phyloP scores from a whole-genome alignment of 2,329 filamentous ascomycete genomes.

The Colletotrichum cuscutae region DNA sequence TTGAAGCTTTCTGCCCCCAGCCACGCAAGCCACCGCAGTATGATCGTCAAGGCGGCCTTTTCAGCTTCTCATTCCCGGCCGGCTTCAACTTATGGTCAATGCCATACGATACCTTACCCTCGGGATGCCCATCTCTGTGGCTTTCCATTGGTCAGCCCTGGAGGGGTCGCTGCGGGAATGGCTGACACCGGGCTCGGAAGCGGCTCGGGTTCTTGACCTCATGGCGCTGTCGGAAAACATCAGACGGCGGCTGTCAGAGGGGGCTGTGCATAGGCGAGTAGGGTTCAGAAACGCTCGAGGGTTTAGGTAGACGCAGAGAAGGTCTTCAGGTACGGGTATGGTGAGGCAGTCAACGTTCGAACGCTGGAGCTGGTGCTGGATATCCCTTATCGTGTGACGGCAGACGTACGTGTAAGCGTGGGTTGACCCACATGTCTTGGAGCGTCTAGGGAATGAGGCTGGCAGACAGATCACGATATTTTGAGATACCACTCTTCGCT shows the following conservation, averaged over 20 bases:
- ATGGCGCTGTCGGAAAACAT: constrained; percentile 21
- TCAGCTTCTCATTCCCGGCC: not conserved
- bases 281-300: constrained; percentile 7
- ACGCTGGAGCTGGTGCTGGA: not conserved
- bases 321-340: not conserved
- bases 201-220: constrained; percentile 17
- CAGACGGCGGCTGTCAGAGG: constrained; percentile 33
- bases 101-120: not conserved
- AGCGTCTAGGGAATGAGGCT: no score
- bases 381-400: no score
- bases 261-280: not conserved
- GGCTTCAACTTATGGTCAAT: not conserved
- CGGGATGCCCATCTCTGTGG: not conserved
- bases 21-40: not conserved
- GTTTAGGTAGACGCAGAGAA: not conserved
- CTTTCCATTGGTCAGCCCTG: not conserved
- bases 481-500: not conserved
- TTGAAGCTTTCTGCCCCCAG: not conserved
- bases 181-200: not conserved
- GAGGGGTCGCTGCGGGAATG: constrained; percentile 16
- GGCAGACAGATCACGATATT: not conserved
- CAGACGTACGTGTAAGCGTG: not conserved
- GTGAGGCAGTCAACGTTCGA: constrained; percentile 8
- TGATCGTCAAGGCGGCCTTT: not conserved
- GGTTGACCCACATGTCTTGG: not conserved